Conservation (phyloP, 1,284 basidiomycete species). For the Neonothopanus nambi region DNA sequence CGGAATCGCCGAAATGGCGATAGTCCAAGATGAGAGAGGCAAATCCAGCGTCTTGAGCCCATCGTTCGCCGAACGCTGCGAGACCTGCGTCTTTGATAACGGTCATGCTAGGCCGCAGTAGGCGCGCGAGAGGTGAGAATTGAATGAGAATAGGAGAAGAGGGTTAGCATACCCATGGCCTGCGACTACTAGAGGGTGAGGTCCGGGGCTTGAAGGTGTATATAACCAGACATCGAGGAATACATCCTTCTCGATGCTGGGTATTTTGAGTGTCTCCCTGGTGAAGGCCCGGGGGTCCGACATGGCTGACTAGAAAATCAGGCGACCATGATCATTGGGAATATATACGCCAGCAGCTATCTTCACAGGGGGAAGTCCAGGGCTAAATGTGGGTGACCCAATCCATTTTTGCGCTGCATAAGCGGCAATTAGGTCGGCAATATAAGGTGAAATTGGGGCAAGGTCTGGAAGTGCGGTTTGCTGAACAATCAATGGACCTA, state of each 20-base stretch:
- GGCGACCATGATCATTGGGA: too few species aligned
- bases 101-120: conserved; percentile 18
- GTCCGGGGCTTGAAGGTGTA: conserved; percentile 16
- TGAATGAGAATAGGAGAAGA: too few species aligned
- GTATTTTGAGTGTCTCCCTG: conserved; percentile 17
- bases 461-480: too few species aligned
- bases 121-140: too few species aligned
- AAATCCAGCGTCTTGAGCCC: conserved; percentile 23
- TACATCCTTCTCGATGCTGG: conserved; percentile 14
- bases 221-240: conserved; percentile 21
- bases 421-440: too few species aligned
- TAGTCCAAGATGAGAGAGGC: conserved; percentile 30
- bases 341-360: too few species aligned
- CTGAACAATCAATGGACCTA: too few species aligned
- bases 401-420: too few species aligned
- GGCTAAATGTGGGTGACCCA: too few species aligned
- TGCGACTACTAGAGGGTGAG: conserved; percentile 23
- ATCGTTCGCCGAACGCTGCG: conserved; percentile 23
- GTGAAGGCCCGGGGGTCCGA: conserved; percentile 2
- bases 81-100: conserved; percentile 27
- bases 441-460: too few species aligned
- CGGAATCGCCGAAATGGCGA: conserved; percentile 27
- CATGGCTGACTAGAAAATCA: too few species aligned
- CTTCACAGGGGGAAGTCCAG: too few species aligned
- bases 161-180: conserved; percentile 22